phyloP scores from a whole-genome alignment of 2,329 filamentous ascomycete species.

The Aspergillus fumigatiaffinis region DNA sequence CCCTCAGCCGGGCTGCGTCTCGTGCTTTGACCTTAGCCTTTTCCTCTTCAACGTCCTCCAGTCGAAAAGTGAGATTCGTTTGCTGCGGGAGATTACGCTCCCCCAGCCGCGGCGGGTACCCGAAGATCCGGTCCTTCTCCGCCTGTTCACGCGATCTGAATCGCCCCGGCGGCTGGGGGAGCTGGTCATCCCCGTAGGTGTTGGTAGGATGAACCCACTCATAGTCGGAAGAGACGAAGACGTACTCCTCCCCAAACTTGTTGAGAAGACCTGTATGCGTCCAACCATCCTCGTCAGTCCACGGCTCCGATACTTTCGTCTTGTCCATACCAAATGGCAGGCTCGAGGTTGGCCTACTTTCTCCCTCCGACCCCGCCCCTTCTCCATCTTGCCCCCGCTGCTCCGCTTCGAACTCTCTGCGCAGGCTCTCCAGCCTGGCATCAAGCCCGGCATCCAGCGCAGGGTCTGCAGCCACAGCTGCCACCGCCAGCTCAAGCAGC shows the following conservation, averaged over 20 bases:
- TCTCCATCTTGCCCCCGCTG: background rate
- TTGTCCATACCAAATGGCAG: conserved; percentile 13
- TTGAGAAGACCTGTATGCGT: conserved; percentile 28
- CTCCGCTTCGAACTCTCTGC: conserved; percentile 7
- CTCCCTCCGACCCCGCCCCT: conserved; percentile 3
- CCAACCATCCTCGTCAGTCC: conserved; percentile 30
- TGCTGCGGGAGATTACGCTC: conserved; percentile 27
- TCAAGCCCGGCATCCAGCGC: conserved; percentile 9
- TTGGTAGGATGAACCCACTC: conserved; percentile 24
- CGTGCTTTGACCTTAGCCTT: conserved; percentile 18
- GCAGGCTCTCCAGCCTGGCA: conserved; percentile 12
- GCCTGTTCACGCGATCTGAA: conserved; percentile 25
- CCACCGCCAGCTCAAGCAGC: conserved; percentile 14
- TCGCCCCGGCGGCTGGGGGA: conserved; percentile 24
- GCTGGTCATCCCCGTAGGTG: conserved; percentile 22
- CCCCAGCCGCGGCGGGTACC: conserved; percentile 28
- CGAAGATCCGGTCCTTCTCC: conserved; percentile 28
- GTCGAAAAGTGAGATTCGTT: conserved; percentile 13
- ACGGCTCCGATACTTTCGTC: conserved; percentile 15
- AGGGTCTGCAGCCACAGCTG: conserved; percentile 13
- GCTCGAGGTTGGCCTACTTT: conserved; percentile 12
- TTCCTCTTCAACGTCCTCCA: conserved; percentile 24
- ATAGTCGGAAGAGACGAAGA: conserved; percentile 20
- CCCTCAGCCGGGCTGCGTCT: conserved; percentile 18
- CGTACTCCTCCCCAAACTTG: conserved; percentile 25